A percentile compares a stretch with the other conserved stretches of the same genome.
phyloP scores from a whole-genome alignment of 1,284 basidiomycete species.

The Irpex rosettiformis region DNA sequence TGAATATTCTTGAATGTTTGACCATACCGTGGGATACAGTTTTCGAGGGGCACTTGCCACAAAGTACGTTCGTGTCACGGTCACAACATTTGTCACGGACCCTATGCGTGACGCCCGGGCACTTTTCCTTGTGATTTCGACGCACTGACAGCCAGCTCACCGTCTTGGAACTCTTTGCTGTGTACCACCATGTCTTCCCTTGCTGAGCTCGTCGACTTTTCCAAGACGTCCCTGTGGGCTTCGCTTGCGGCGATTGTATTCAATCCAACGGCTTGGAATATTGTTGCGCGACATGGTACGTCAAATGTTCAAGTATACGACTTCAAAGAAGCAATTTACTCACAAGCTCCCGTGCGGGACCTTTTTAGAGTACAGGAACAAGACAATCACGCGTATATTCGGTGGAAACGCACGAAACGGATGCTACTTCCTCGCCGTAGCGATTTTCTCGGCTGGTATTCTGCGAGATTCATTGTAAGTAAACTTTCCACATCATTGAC shows the following conservation, averaged over 20 bases:
- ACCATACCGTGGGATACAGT: too few species aligned
- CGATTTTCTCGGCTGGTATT: constrained; percentile 86
- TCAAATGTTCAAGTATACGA: background rate
- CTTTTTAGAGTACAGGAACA: constrained; percentile 77
- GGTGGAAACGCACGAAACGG: constrained; percentile 73
- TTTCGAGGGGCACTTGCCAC: too few species aligned
- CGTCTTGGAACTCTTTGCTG: background rate
- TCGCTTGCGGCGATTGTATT: constrained; percentile 71
- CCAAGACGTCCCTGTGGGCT: constrained; percentile 62
- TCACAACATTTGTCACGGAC: constrained; percentile 12
- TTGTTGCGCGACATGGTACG: constrained; percentile 87
- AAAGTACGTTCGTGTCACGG: too few species aligned
- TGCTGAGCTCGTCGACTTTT: constrained; percentile 47
- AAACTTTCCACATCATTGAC: constrained; percentile 3
- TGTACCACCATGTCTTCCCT: constrained; percentile 13
- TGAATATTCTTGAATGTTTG: too few species aligned
- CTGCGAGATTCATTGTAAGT: constrained; percentile 84
- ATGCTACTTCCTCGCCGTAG: constrained; percentile 88
- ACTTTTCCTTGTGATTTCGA: background rate
- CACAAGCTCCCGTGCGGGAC: background rate
- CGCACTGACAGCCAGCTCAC: background rate
- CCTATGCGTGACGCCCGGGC: constrained; percentile 9
- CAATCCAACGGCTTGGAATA: constrained; percentile 96
- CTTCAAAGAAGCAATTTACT: background rate
- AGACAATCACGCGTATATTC: constrained; percentile 80